phyloP scores from a whole-genome alignment of 257 asterid species.

The Plectranthus barbatus region DNA sequence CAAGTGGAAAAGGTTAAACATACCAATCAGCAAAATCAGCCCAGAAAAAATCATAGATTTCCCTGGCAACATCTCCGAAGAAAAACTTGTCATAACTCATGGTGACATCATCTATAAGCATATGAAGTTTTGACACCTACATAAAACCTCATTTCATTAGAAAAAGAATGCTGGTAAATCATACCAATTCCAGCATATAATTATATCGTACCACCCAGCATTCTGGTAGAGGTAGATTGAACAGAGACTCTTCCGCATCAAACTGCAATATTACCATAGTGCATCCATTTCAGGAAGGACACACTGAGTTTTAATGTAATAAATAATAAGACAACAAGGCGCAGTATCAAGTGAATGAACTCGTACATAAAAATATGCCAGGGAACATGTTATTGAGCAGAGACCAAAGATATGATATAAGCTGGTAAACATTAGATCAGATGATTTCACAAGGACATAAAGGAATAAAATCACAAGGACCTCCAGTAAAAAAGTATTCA shows the following conservation, averaged over 20 bases:
- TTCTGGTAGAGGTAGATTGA: slow-evolving; percentile 76
- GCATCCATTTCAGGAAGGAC: slow-evolving; percentile 6
- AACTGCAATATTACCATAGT: slow-evolving; percentile 43
- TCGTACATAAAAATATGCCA: background rate
- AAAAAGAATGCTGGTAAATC: background rate
- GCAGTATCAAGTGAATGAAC: background rate
- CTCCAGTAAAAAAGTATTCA: too few relatives aligned
- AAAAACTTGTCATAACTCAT: slow-evolving; percentile 75
- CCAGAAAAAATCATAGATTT: slow-evolving; percentile 93
- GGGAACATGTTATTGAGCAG: background rate
- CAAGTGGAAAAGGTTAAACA: slow-evolving; percentile 13
- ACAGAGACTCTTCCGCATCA: slow-evolving; percentile 52
- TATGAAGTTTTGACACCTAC: slow-evolving; percentile 85
- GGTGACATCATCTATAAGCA: slow-evolving; percentile 74
- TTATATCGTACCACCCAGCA: slow-evolving; percentile 90
- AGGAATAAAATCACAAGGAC: too few relatives aligned
- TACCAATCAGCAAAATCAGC: slow-evolving; percentile 98
- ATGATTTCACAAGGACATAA: too few relatives aligned
- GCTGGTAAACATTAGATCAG: too few relatives aligned
- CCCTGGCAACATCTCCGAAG: slow-evolving; percentile 93
- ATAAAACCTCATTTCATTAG: slow-evolving; percentile 12
- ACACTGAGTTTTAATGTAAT: background rate
- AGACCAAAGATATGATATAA: background rate
- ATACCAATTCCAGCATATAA: background rate
- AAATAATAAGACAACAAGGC: background rate